Conservation (phyloP, 2,329 filamentous ascomycete species). For the Hypoxylon sp. region DNA sequence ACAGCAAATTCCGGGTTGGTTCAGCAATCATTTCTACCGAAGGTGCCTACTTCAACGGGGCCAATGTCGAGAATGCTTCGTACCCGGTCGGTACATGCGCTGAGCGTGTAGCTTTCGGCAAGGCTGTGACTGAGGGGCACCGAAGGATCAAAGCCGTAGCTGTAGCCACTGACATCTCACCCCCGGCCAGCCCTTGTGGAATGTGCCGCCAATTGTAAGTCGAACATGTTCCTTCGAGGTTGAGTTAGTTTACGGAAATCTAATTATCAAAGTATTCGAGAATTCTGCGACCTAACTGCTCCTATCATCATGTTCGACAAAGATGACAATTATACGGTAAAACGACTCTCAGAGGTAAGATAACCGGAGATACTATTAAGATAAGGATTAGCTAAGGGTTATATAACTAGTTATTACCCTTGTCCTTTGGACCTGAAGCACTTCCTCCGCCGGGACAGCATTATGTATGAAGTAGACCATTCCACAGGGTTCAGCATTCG, state of each 20-base stretch:
- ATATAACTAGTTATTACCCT: conserved; percentile 70
- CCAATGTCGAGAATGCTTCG: conserved; percentile 92
- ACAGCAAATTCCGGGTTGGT: conserved; percentile 93
- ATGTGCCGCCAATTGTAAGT: conserved; percentile 95
- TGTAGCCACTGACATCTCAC: conserved; percentile 83
- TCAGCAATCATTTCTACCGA: conserved; percentile 76
- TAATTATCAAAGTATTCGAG: conserved; percentile 72
- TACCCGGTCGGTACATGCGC: conserved; percentile 98
- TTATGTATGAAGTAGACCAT: conserved; percentile 10
- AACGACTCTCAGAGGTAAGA: conserved; percentile 77
- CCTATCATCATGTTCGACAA: conserved; percentile 96
- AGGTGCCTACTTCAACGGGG: conserved; percentile 75
- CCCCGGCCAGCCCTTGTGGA: conserved; percentile 84
- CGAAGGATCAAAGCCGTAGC: conserved; percentile 81
- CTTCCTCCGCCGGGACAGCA: conserved; percentile 60
- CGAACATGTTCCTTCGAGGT: background rate
- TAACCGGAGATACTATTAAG: conserved; percentile 11
- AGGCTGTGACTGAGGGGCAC: conserved; percentile 76
- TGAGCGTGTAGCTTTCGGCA: conserved; percentile 89
- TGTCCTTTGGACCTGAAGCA: conserved; percentile 77
- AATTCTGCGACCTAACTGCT: conserved; percentile 77
- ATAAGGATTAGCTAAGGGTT: conserved; percentile 22
- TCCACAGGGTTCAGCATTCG: conserved; percentile 6
- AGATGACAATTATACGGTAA: conserved; percentile 78
- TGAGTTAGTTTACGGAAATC: background rate